Conservation (phyloP, 75 land plant species). For the Sequoia sempervirens region DNA sequence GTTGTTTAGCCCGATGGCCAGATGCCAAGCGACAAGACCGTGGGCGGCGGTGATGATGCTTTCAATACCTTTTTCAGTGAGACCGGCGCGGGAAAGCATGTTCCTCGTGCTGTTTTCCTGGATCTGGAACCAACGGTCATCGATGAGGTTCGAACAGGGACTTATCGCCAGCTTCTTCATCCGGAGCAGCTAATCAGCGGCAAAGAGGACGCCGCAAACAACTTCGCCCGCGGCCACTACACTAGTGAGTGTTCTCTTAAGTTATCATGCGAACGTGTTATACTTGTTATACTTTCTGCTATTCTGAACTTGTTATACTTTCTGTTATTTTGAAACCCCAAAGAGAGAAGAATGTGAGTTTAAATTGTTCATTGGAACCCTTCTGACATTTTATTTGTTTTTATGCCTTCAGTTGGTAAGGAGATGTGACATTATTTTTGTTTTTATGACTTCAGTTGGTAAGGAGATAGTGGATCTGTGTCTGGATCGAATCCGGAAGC, state of each 20-base stretch:
- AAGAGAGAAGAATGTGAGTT: too few relatives aligned
- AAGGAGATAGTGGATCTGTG: slow-evolving; percentile 61
- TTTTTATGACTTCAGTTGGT: slow-evolving; percentile 17
- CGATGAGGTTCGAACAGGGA: slow-evolving; percentile 26
- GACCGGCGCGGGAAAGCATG: slow-evolving; percentile 25
- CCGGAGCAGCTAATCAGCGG: slow-evolving; percentile 35
- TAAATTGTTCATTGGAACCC: neutral
- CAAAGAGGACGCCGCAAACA: slow-evolving; percentile 44
- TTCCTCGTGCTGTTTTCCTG: slow-evolving; percentile 21
- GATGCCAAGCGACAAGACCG: slow-evolving; percentile 28
- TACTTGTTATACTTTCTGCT: neutral
- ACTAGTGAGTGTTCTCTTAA: slow-evolving; percentile 19
- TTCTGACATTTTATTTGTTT: neutral
- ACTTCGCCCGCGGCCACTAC: slow-evolving; percentile 47
- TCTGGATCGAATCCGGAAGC: slow-evolving; percentile 34
- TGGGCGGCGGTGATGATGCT: slow-evolving; percentile 8
- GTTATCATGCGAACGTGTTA: too few relatives aligned
- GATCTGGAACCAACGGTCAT: slow-evolving; percentile 36
- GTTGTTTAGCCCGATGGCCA: slow-evolving; percentile 38
- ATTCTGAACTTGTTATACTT: neutral
- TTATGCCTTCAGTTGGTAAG: slow-evolving; percentile 28
- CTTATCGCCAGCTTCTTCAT: slow-evolving; percentile 21
- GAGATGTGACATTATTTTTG: slow-evolving; percentile 21
- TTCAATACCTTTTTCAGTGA: slow-evolving; percentile 4
- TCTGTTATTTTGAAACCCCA: neutral